phyloP scores from a whole-genome alignment of 371 early-diverging fungal species.

The Mortierella sp. region DNA sequence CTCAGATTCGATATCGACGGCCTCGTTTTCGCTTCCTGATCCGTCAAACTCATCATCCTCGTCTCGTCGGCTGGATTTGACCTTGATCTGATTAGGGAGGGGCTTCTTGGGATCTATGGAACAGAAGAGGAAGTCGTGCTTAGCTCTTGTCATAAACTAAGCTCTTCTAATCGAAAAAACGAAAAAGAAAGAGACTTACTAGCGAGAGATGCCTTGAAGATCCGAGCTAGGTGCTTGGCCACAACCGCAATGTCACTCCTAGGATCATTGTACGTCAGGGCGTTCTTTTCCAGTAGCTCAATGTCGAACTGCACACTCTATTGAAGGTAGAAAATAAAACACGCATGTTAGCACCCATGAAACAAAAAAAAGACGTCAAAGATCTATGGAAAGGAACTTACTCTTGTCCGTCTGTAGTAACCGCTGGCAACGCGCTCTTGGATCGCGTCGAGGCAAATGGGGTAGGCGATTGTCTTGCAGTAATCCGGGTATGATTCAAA shows the following conservation, averaged over 20 bases:
- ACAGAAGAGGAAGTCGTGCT: not conserved
- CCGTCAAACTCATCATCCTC: slow-evolving; percentile 56
- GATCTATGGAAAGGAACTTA: slow-evolving; percentile 13
- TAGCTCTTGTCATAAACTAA: not conserved
- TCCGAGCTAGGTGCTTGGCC: slow-evolving; percentile 70
- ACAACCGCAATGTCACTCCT: slow-evolving; percentile 69
- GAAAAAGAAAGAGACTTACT: slow-evolving; percentile 56
- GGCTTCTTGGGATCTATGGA: slow-evolving; percentile 63
- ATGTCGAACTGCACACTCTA: slow-evolving; percentile 78
- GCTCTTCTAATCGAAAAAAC: not conserved
- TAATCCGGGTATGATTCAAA: slow-evolving; percentile 76
- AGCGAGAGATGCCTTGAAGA: slow-evolving; percentile 65
- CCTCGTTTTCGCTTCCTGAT: slow-evolving; percentile 47
- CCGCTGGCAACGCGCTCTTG: slow-evolving; percentile 66
- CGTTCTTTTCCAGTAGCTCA: slow-evolving; percentile 75
- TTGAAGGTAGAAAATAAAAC: slow-evolving; percentile 14
- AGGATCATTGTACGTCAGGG: slow-evolving; percentile 75
- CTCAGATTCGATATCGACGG: slow-evolving; percentile 45
- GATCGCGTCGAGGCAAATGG: slow-evolving; percentile 76
- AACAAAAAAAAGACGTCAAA: not conserved
- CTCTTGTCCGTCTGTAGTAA: slow-evolving; percentile 75
- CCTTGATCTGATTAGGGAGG: slow-evolving; percentile 41
- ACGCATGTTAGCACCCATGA: not conserved
- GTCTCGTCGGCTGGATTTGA: slow-evolving; percentile 49
- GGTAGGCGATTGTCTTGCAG: slow-evolving; percentile 75